phyloP scores from a whole-genome alignment of 1,284 basidiomycete genomes.

The Cryptococcus sp. region DNA sequence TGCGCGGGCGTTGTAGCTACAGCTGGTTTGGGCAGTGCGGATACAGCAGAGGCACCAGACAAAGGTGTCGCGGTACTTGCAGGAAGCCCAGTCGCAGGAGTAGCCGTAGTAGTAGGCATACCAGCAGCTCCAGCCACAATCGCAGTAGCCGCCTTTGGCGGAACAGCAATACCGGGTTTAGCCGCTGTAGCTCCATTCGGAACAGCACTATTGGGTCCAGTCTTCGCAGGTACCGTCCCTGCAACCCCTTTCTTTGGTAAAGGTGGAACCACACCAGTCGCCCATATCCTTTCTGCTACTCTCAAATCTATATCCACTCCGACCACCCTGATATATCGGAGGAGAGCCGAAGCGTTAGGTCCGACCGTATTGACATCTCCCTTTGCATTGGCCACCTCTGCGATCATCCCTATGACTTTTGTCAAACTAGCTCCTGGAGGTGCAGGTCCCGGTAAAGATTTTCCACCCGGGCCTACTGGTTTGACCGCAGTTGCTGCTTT shows the following conservation, averaged over 20 bases:
- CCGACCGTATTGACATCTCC: conserved; percentile 43
- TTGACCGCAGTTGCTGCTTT: neutral
- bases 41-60: neutral
- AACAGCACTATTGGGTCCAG: neutral
- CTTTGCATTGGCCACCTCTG: conserved; percentile 41
- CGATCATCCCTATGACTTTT: conserved; percentile 43
- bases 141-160: neutral
- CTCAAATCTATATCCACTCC: conserved; percentile 41
- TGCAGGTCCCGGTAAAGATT: conserved; percentile 25
- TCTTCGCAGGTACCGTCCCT: conserved; percentile 7
- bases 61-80: neutral
- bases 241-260: conserved; percentile 2
- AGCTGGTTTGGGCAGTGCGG: neutral
- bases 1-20: neutral
- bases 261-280: conserved; percentile 38
- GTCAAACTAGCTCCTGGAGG: conserved; percentile 40
- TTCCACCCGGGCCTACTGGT: neutral
- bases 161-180: neutral
- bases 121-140: neutral
- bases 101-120: neutral
- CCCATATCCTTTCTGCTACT: conserved; percentile 41
- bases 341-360: conserved; percentile 35
- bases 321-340: conserved; percentile 41
- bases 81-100: neutral
- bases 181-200: neutral